Evolutionary conservation across 441 rosid genomes (phyloP).

Genomic region (Croton setiger): DNA sequence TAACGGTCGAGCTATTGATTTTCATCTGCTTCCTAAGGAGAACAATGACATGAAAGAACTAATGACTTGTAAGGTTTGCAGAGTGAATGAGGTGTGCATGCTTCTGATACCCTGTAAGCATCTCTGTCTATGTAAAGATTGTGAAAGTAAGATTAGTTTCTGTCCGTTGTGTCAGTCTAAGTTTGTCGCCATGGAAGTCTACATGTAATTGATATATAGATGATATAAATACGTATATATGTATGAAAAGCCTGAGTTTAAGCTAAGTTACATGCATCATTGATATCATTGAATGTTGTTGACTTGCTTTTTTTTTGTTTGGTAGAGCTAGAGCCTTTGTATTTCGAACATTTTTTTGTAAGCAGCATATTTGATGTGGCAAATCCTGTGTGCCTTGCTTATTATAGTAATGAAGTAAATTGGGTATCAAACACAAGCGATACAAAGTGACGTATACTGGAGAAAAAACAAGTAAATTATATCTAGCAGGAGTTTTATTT

Average conservation of each 20-base stretch:
- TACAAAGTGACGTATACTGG: background rate
- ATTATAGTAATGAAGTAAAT: background rate
- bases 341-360: background rate
- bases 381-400: background rate
- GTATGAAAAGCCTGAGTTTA: slow-evolving; percentile 25
- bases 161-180: slow-evolving; percentile 85
- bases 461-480: background rate
- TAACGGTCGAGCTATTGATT: slow-evolving; percentile 55
- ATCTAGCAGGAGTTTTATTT: background rate
- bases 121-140: slow-evolving; percentile 87
- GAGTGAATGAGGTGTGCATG: slow-evolving; percentile 67
- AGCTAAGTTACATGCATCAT: slow-evolving; percentile 16
- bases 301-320: background rate
- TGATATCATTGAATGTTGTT: slow-evolving; percentile 3
- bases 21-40: slow-evolving; percentile 49
- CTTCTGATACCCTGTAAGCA: slow-evolving; percentile 94
- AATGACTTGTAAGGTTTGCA: slow-evolving; percentile 75
- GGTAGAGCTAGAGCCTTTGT: background rate
- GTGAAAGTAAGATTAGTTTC: slow-evolving; percentile 76
- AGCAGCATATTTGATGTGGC: background rate
- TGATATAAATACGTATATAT: background rate
- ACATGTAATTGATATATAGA: slow-evolving; percentile 38
- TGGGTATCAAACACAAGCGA: background rate
- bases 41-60: slow-evolving; percentile 37
- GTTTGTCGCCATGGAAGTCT: slow-evolving; percentile 73